Evolutionary conservation across 1,284 basidiomycete genomes (phyloP), one percentile per base, ranked within the genome.

Genomic region (Rhodotorula sp.): DNA sequence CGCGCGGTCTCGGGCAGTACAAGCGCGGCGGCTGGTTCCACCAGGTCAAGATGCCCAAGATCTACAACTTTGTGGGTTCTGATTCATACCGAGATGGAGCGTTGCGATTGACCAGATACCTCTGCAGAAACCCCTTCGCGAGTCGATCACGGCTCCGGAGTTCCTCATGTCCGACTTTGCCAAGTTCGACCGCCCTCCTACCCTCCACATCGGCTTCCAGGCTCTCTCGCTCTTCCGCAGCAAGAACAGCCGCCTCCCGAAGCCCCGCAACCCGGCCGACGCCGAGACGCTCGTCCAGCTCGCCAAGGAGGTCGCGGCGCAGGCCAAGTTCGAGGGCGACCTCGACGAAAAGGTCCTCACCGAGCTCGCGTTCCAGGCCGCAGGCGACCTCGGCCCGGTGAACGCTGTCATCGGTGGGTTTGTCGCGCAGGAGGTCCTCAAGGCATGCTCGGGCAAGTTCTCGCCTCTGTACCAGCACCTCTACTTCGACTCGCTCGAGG

Each of bases 11-110:
- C 25, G 86, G 90, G 64, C 86, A 88, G 60, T 99, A 99, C 85
- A 88, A 90, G 79, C 83, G 88, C 46, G 97, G 95, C 46, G 97
- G 97, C 62, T 91, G 96, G 77, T 99, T 99, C 81, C 95, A 92
- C 23, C 97, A 99, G 83, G 93, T 99, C 79, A 99, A 99, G 85
- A 95, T 97, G 93, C 97, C 97, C 34, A 97, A 97, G 85, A 87
- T 93, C 72, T 85, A 99, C 67, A 88, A 92, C 81, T 97, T 97
- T 79, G 93, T 96, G 78, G 79, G 91, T 85, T 8, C 9, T 3
- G 13, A 14, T 19, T 19, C 63, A 0, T 61, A 17, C 3, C 48
- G n/a, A 8, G 27, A 19, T n/a, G 10, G 16, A 59, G 48, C 44
- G 16, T 17, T 10, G 19, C 3, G 10, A 14, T 42, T 60, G 12